Evolutionary conservation across 2,329 filamentous ascomycete species (phyloP).

Genomic region (Fusarium oligoseptatum): DNA sequence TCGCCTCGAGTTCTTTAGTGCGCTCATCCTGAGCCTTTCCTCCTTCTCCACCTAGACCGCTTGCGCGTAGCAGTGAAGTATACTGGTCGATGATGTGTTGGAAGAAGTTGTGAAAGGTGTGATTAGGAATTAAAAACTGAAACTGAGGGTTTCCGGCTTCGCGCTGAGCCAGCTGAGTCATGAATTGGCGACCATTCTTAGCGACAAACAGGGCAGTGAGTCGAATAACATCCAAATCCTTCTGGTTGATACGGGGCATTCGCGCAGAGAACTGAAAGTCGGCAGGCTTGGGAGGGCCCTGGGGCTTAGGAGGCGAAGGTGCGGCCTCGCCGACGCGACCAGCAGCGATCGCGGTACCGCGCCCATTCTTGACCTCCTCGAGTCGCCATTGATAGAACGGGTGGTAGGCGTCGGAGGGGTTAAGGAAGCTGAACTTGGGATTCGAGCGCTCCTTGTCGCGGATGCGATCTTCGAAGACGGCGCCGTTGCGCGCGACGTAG

Average conservation of each 20-base stretch:
- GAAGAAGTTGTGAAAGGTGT: constrained; percentile 97
- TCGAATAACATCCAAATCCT: constrained; percentile 82
- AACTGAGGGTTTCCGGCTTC: constrained; percentile 95
- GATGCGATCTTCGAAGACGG: constrained; percentile 84
- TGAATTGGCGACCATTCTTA: constrained; percentile 91
- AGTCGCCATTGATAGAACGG: constrained; percentile 93
- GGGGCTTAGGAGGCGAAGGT: constrained; percentile 71
- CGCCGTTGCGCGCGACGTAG: constrained; percentile 80
- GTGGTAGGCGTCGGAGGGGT: constrained; percentile 84
- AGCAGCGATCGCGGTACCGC: constrained; percentile 82
- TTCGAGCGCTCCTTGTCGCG: constrained; percentile 86
- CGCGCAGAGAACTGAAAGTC: constrained; percentile 94
- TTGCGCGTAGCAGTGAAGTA: constrained; percentile 78
- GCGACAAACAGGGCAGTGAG: constrained; percentile 93
- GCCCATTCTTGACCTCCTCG: constrained; percentile 84
- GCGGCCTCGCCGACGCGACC: constrained; percentile 77
- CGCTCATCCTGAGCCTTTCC: constrained; percentile 80
- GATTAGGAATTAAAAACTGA: constrained; percentile 93
- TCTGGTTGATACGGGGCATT: constrained; percentile 97
- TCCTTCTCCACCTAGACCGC: constrained; percentile 74
- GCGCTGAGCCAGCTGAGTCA: constrained; percentile 89
- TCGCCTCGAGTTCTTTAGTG: constrained; percentile 78
- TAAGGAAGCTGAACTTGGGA: constrained; percentile 92
- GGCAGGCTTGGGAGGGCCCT: constrained; percentile 86
- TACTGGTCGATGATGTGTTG: constrained; percentile 94